Percentiles rank a stretch among this genome's conserved stretches.
phyloP scores from a whole-genome alignment of 495 filamentous ascomycete species.

The Xylaria venustula region DNA sequence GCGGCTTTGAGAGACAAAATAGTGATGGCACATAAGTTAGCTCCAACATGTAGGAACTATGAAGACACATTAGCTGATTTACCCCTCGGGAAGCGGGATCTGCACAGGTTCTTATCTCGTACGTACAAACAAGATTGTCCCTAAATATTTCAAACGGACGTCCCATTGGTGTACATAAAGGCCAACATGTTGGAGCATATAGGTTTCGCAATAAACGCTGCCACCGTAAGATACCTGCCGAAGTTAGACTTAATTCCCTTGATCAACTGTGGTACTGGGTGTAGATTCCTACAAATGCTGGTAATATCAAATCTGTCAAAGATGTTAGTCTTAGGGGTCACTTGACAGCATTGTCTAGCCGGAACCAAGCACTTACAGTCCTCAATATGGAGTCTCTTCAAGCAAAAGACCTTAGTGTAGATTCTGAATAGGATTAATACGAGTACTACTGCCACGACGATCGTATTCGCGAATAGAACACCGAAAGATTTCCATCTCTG shows the following conservation, averaged over 20 bases:
- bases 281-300: not conserved
- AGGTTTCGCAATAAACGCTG: not conserved
- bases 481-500: conserved; percentile 18
- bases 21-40: conserved; percentile 14
- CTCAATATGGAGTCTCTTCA: not conserved
- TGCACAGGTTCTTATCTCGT: not conserved
- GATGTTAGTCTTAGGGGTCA: no score
- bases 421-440: not conserved
- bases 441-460: not conserved
- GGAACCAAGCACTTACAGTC: conserved; percentile 10
- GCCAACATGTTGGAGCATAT: conserved; percentile 11
- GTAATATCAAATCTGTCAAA: not conserved
- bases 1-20: conserved; percentile 19
- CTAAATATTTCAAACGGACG: not conserved
- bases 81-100: no score
- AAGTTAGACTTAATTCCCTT: not conserved
- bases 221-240: not conserved
- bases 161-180: conserved; percentile 25
- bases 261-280: not conserved
- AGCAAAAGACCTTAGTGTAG: not conserved
- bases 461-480: not conserved
- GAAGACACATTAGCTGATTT: not conserved
- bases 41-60: conserved; percentile 13
- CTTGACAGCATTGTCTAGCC: no score
- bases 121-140: not conserved